A percentile compares a stretch with the other conserved stretches of the same genome.
These are phyloP conservation scores for Annulohypoxylon nitens DNA, from an alignment of 495 filamentous ascomycete species.

Conservation along the genomic window DNA sequence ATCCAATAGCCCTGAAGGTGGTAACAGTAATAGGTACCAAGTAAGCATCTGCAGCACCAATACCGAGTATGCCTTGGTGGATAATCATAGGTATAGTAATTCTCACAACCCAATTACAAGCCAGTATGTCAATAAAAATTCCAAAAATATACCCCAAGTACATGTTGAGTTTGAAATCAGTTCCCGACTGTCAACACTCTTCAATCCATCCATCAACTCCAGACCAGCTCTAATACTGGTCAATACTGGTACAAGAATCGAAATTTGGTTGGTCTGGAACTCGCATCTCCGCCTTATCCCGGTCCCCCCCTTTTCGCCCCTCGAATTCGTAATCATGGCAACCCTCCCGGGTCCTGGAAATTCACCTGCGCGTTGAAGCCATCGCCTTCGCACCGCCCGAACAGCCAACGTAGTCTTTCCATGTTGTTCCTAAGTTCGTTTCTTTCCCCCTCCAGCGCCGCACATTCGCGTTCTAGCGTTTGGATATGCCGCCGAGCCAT, in stretches of 20 bases:
- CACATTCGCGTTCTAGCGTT: constrained; percentile 55
- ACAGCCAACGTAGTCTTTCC: constrained; percentile 51
- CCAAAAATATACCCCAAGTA: constrained; percentile 16
- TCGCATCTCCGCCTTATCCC: not conserved
- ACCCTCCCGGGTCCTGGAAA: constrained; percentile 22
- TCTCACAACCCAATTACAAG: constrained; percentile 16
- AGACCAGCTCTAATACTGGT: constrained; percentile 30
- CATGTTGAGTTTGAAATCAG: constrained; percentile 15
- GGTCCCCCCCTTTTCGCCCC: not conserved
- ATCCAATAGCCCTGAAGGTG: too few species aligned
- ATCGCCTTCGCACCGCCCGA: constrained; percentile 46
- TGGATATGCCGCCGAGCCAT: constrained; percentile 59
- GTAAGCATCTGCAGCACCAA: not conserved
- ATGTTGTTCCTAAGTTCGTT: constrained; percentile 51
- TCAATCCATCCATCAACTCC: constrained; percentile 20
- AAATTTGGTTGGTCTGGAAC: constrained; percentile 10
- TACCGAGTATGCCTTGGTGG: not conserved
- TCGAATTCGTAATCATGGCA: constrained; percentile 11
- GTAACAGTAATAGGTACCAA: not conserved
- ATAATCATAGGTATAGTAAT: not conserved
- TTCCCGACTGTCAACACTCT: constrained; percentile 26
- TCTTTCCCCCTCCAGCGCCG: constrained; percentile 54
- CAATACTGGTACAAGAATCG: constrained; percentile 39
- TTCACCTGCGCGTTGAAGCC: constrained; percentile 30
- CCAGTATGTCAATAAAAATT: not conserved